Evolutionary conservation across 164 flowering plant genomes (phyloP), one percentile per base, ranked within the genome.

Genomic region (Protea cynaroides): DNA sequence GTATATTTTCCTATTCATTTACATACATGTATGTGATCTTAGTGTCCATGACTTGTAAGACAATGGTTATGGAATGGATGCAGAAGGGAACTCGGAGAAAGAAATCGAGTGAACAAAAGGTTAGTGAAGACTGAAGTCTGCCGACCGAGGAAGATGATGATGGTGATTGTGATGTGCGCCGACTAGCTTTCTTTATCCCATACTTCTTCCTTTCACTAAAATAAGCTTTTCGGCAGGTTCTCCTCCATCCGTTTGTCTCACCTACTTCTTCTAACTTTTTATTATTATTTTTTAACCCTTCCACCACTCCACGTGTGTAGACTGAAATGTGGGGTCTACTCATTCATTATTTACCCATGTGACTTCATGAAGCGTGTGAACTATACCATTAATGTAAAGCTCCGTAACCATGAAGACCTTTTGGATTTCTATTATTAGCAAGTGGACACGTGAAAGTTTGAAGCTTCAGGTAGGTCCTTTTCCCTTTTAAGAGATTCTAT

Each of bases 161-260:
- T 29, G 18, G 19, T 38, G 49, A 59, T 38, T 49, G 62, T 59
- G 62, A 59, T 40, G 29, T 59, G 15, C 49, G 61, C 61, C 61
- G 44, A 58, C 44, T 58, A 43, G 21, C 15, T 58, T 58, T 13
- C 34, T 37, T 37, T 37, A 58, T 19, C 22, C 34, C 62, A 14
- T 18, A 5, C 34, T 29, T 29, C 25, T 13, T 13, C 12, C 62
- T 59, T 59, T 40, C 62, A 59, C 62, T 59, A 59, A 59, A 59
- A 50, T 59, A 21, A 59, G 62, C 62, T 21, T 7, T 17, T 6
- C 22, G 25, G 18, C 62, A 59, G 62, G 7, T 14, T 59, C 49
- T 5, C 18, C 29, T 38, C 49, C 19, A 8, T 10, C 62, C 21
- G 19, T 9, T 59, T 59, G 62, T 59, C 50, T 21, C 50, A 38